Evolutionary conservation across 1,139 yeast genomes (phyloP).

Genomic region (Scheffersomyces segobiensis): DNA sequence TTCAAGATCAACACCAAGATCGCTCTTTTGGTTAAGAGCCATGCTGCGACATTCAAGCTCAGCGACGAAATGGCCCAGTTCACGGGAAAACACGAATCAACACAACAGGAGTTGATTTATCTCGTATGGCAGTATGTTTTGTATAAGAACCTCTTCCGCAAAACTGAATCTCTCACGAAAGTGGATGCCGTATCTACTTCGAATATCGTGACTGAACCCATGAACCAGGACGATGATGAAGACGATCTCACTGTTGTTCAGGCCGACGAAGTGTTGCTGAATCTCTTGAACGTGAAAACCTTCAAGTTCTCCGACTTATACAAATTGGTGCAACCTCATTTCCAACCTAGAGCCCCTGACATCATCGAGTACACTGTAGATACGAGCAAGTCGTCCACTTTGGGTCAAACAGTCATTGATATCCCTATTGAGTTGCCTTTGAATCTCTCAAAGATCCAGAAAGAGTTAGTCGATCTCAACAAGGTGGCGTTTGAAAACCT

Average conservation of each 20-base stretch:
- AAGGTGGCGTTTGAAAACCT: slow-evolving; percentile 41
- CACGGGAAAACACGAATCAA: slow-evolving; percentile 73
- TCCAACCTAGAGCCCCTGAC: slow-evolving; percentile 78
- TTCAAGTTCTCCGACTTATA: slow-evolving; percentile 75
- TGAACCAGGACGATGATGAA: slow-evolving; percentile 25
- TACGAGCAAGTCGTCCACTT: slow-evolving; percentile 73
- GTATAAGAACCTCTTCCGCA: slow-evolving; percentile 64
- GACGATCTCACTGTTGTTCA: slow-evolving; percentile 50
- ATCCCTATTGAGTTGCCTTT: slow-evolving; percentile 62
- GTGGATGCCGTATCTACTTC: slow-evolving; percentile 41
- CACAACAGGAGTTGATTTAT: slow-evolving; percentile 85
- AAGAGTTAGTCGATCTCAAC: slow-evolving; percentile 40
- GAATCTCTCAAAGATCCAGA: slow-evolving; percentile 40
- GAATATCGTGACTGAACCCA: slow-evolving; percentile 16
- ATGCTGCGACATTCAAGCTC: slow-evolving; percentile 56
- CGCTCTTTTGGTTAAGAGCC: slow-evolving; percentile 82
- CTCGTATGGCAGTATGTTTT: slow-evolving; percentile 88
- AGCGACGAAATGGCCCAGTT: slow-evolving; percentile 64
- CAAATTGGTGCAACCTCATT: slow-evolving; percentile 59
- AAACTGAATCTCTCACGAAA: slow-evolving; percentile 27
- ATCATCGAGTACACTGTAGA: slow-evolving; percentile 71
- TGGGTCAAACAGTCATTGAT: slow-evolving; percentile 81
- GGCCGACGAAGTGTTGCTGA: slow-evolving; percentile 66
- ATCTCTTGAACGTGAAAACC: slow-evolving; percentile 52
- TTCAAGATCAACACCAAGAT: slow-evolving; percentile 68